Evolutionary conservation across 1,284 basidiomycete genomes (phyloP), one percentile per base, ranked within the genome.

Genomic region (Sphaerobolus stellatus): DNA sequence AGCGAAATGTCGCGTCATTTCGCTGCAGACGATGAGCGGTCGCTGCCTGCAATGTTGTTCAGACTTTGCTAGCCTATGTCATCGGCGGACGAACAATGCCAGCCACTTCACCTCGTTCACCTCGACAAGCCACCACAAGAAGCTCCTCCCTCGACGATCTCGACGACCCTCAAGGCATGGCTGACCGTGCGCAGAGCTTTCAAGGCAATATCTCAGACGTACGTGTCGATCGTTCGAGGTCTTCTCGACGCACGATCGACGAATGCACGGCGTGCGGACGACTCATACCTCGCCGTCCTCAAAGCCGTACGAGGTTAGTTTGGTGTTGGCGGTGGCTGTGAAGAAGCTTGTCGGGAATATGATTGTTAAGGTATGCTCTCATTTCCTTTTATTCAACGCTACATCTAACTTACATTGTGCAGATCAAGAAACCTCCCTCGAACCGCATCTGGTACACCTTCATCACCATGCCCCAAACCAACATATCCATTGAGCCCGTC

Each of bases 361-460:
- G 45, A 75, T 95, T 20, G 74, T 98, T 62, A 91, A 90, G 66
- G 84, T 54, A 14, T 13, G 41, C n/a, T n/a, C n/a, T n/a, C 4
- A 14, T 22, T 22, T n/a, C n/a, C n/a, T n/a, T n/a, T n/a, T n/a
- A n/a, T 43, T 43, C 7, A 27, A 28, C 9, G 43, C 43, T 28
- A 7, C 51, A 53, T 30, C 4, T 43, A 24, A 6, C n/a, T 22
- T 27, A 9, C 29, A 20, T n/a, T n/a, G n/a, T 38, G 14, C 28
- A 52, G 50, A 52, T 98, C 62, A 99, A 98, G 69, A 83, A 87
- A n/a, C 94, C 97, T 8, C 97, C 97, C 1, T 93, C 89, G 66
- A 96, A 91, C 67, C 88, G 96, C 30, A 81, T 99, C 54, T 99
- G 96, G 97, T 99, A 95, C 71, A 94, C 92, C 1, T 99, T 99